Conservation (phyloP, 2,329 filamentous ascomycete genomes). For the Monosporascus sp. region DNA sequence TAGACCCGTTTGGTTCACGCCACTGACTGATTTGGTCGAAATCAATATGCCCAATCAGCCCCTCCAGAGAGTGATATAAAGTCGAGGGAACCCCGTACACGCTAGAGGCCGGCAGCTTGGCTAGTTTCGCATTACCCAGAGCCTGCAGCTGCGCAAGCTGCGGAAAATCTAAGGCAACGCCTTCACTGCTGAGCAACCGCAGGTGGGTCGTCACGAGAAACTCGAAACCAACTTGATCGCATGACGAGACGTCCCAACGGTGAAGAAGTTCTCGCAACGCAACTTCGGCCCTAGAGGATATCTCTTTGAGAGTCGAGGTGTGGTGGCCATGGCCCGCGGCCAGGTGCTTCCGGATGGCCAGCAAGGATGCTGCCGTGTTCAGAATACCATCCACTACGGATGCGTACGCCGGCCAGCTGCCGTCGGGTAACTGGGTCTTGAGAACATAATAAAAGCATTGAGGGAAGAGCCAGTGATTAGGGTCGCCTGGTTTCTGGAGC, state of each 20-base stretch:
- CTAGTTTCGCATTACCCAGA: conserved; percentile 1
- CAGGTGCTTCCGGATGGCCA: conserved; percentile 20
- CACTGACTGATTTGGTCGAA: neutral
- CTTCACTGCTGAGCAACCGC: neutral
- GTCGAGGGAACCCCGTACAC: no score
- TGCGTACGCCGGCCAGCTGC: conserved; percentile 19
- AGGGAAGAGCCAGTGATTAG: conserved; percentile 22
- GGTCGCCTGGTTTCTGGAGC: conserved; percentile 6
- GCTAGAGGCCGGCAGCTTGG: neutral
- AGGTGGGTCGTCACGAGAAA: neutral
- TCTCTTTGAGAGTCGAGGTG: neutral
- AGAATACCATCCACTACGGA: conserved; percentile 26
- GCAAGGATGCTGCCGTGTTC: conserved; percentile 26
- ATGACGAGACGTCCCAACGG: conserved; percentile 16
- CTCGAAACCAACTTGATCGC: conserved; percentile 9
- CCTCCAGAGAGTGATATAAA: no score
- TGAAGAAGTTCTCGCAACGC: neutral
- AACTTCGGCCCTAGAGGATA: neutral
- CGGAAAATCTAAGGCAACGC: neutral
- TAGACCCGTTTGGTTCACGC: neutral
- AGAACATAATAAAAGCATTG: conserved; percentile 23
- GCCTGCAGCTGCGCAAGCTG: neutral
- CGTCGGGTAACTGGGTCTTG: conserved; percentile 11
- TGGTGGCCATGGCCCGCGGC: neutral
- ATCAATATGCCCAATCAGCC: no score